phyloP scores from a whole-genome alignment of 2,329 filamentous ascomycete genomes.

The Periglandula ipomoeae region DNA sequence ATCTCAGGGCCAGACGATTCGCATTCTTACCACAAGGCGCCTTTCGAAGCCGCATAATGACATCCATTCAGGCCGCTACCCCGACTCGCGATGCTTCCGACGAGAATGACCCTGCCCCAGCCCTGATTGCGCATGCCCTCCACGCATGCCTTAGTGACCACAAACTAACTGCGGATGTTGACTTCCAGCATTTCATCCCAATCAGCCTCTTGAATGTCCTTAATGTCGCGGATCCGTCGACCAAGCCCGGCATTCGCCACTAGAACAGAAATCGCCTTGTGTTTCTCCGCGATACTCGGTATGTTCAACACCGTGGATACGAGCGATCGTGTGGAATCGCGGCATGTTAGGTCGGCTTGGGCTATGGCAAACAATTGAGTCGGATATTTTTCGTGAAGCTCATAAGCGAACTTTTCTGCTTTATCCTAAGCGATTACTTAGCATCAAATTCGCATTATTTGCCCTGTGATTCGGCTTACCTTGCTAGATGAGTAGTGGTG shows the following conservation, averaged over 20 bases:
- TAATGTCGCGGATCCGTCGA: constrained; percentile 6
- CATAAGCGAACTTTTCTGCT: neutral
- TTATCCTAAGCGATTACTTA: constrained; percentile 1
- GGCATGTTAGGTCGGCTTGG: constrained; percentile 5
- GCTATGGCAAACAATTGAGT: constrained; percentile 5
- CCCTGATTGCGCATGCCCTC: constrained; percentile 7
- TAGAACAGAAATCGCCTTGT: constrained; percentile 5
- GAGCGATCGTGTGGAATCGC: constrained; percentile 6
- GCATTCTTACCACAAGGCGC: constrained; percentile 7
- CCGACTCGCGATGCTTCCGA: constrained; percentile 8
- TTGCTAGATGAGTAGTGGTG: constrained; percentile 8
- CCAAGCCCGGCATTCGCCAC: constrained; percentile 8
- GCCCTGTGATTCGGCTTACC: neutral
- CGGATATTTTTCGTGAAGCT: constrained; percentile 1
- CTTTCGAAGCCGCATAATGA: constrained; percentile 9
- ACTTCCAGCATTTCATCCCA: constrained; percentile 10
- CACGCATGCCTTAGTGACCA: constrained; percentile 7
- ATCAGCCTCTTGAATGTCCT: constrained; percentile 3
- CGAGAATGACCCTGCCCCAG: constrained; percentile 8
- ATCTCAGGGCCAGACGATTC: too few species aligned
- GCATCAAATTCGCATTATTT: neutral
- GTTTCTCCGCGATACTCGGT: neutral
- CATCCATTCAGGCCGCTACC: constrained; percentile 8
- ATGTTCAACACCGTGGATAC: neutral
- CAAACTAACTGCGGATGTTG: constrained; percentile 7